Percentiles rank a stretch among this genome's conserved stretches.
These are phyloP conservation scores for Mycena polygramma DNA, from an alignment of 768 basidiomycete species.

Conservation along the genomic window DNA sequence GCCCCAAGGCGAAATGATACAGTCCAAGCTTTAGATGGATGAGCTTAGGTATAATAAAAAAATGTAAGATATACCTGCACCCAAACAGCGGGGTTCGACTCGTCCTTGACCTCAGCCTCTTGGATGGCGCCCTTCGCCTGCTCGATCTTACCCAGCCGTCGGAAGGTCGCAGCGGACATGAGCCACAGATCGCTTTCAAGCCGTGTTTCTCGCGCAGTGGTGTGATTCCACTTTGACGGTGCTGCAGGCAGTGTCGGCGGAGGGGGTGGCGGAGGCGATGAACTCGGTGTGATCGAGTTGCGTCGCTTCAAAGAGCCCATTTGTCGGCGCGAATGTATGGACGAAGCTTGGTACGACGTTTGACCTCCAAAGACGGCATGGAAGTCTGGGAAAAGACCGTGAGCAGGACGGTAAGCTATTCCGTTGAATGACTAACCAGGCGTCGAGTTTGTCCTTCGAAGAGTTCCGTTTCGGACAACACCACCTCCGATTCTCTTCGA, in stretches of 20 bases:
- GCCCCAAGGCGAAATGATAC: slow-evolving; percentile 75
- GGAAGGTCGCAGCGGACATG: slow-evolving; percentile 94
- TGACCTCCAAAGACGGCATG: slow-evolving; percentile 69
- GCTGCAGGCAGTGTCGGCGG: slow-evolving; percentile 49
- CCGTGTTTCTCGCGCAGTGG: slow-evolving; percentile 70
- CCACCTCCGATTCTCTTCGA: slow-evolving; percentile 83
- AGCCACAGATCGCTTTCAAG: slow-evolving; percentile 92
- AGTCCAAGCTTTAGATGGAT: slow-evolving; percentile 27
- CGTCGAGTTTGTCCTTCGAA: slow-evolving; percentile 75
- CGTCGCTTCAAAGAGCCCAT: slow-evolving; percentile 63
- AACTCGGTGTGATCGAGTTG: slow-evolving; percentile 48
- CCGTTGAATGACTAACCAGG: slow-evolving; percentile 64
- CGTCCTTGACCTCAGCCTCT: slow-evolving; percentile 93
- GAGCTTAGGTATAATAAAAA: not conserved
- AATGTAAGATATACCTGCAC: slow-evolving; percentile 76
- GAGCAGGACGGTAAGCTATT: not conserved
- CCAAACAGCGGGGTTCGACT: slow-evolving; percentile 92
- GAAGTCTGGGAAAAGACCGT: slow-evolving; percentile 65
- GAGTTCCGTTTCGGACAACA: slow-evolving; percentile 65
- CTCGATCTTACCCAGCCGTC: slow-evolving; percentile 89
- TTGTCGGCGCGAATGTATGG: slow-evolving; percentile 85
- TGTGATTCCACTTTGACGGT: slow-evolving; percentile 54
- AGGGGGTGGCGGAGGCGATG: slow-evolving; percentile 62
- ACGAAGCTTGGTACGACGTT: slow-evolving; percentile 77
- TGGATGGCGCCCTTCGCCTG: slow-evolving; percentile 93